Percentiles rank a stretch among this genome's conserved stretches.
Evolutionary conservation across 768 basidiomycete species (phyloP).

Genomic region (Phlebiopsis gigantea): DNA sequence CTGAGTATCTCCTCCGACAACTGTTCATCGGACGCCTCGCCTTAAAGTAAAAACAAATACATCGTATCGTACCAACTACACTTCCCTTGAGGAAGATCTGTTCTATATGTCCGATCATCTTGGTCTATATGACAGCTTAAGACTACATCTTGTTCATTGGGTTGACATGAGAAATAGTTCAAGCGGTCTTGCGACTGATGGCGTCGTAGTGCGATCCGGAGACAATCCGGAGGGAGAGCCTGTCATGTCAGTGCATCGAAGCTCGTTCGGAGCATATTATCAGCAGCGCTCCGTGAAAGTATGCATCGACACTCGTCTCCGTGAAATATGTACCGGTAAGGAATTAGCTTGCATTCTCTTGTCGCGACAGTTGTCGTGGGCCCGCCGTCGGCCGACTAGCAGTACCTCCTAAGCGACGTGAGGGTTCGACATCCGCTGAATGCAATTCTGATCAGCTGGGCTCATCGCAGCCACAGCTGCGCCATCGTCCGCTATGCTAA

Average conservation of each 20-base stretch:
- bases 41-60: not conserved
- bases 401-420: too few relatives aligned
- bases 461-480: slow-evolving; percentile 35
- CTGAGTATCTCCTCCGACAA: not conserved
- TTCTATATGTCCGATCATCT: too few relatives aligned
- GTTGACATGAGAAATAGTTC: slow-evolving; percentile 39
- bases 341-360: slow-evolving; percentile 20
- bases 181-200: slow-evolving; percentile 41
- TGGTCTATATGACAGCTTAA: slow-evolving; percentile 19
- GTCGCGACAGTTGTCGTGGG: too few relatives aligned
- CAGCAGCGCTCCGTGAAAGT: not conserved
- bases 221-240: slow-evolving; percentile 37
- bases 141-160: slow-evolving; percentile 41
- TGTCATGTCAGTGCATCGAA: slow-evolving; percentile 34
- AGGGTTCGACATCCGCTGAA: too few relatives aligned
- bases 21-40: not conserved
- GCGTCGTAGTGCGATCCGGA: slow-evolving; percentile 39
- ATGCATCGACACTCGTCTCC: slow-evolving; percentile 30
- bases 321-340: slow-evolving; percentile 42
- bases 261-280: slow-evolving; percentile 26
- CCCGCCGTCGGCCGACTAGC: too few relatives aligned
- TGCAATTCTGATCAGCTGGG: too few relatives aligned
- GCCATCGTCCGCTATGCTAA: slow-evolving; percentile 40
- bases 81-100: too few relatives aligned
- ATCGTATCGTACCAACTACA: not conserved